These are phyloP conservation scores for Excoecaria agallocha DNA, from an alignment of 345 rosid genomes.

Conservation along the genomic window DNA sequence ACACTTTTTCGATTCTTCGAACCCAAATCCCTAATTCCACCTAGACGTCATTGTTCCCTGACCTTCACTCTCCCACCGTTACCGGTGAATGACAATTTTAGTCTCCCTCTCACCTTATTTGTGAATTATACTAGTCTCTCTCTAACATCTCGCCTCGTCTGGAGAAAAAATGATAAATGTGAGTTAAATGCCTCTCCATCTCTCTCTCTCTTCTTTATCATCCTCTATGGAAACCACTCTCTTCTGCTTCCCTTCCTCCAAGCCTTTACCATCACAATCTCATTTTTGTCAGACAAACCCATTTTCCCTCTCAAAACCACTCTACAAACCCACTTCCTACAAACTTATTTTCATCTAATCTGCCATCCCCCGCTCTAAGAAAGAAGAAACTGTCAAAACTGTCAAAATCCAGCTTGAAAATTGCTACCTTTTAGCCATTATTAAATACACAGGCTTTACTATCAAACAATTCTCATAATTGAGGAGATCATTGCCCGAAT, in stretches of 20 bases:
- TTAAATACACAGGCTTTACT: slow-evolving; percentile 72
- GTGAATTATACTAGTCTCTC: too few relatives aligned
- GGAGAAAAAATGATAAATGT: too few relatives aligned
- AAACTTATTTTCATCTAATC: slow-evolving; percentile 42
- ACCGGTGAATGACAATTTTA: too few relatives aligned
- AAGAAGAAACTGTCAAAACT: slow-evolving; percentile 76
- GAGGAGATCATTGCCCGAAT: slow-evolving; percentile 63
- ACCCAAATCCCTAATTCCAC: too few relatives aligned
- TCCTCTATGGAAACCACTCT: slow-evolving; percentile 61
- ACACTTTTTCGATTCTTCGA: too few relatives aligned
- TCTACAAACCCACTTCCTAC: slow-evolving; percentile 11
- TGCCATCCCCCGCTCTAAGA: slow-evolving; percentile 77
- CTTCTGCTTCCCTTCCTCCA: slow-evolving; percentile 57
- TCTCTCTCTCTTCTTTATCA: not conserved
- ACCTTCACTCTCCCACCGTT: too few relatives aligned
- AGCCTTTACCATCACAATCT: slow-evolving; percentile 24
- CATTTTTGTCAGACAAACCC: slow-evolving; percentile 25
- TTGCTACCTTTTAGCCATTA: slow-evolving; percentile 78
- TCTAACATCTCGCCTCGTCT: too few relatives aligned
- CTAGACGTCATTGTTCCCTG: too few relatives aligned
- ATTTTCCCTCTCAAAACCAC: slow-evolving; percentile 21
- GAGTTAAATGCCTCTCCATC: too few relatives aligned
- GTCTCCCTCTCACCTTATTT: too few relatives aligned
- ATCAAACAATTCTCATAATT: slow-evolving; percentile 85
- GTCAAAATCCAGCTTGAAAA: slow-evolving; percentile 76